Base-by-base conservation (phyloP, 805 yeast species). In the Candida oleophila region DNA sequence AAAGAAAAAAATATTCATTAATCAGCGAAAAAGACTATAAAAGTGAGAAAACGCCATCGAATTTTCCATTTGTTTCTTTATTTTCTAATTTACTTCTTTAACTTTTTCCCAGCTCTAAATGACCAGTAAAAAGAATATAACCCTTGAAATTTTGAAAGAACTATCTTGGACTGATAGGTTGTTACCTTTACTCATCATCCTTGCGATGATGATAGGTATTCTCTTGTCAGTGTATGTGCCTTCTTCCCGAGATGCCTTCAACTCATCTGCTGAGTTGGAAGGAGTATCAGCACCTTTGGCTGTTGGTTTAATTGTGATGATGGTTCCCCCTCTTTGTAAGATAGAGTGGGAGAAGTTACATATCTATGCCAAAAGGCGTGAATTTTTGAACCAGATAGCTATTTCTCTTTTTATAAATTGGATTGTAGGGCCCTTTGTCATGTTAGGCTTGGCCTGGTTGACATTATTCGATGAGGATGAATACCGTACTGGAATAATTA, bases 381-480 rank as follows among this genome's bases (percentile, higher is more conserved):
- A 47, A 19, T 55, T 62, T 19, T 25, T 49, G 14, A 60, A 53
- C 16, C 70, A 63, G 15, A 54, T 78, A 5, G 38, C 62, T 8
- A 54, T 71, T n/a, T 74, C 81, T 1, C 48, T 78, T 20, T 41
- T 73, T 8, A 50, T 79, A 49, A 80, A 81, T 63, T 81, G 84
- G 85, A 64, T 81, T 5, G 52, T 80, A 14, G 74, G 82, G 40
- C 85, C 85, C 2, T 65, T 80, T 20, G 48, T 80, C 43, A 80
- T 80, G 85, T 68, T 77, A 55, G 83, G 76, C 0, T 62, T 80
- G 15, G 75, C 81, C 0, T 80, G 85, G 85, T 54, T 74, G 38
- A 67, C 71, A 0, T 52, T 81, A 41, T 76, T 76, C 46, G 76
- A 79, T 46, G 54, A 69, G 42, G 62, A 62, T 5, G 85, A 77